Evolutionary conservation across 208 protist genomes (phyloP).

Genomic region (Trypanosomatidae sp.): DNA sequence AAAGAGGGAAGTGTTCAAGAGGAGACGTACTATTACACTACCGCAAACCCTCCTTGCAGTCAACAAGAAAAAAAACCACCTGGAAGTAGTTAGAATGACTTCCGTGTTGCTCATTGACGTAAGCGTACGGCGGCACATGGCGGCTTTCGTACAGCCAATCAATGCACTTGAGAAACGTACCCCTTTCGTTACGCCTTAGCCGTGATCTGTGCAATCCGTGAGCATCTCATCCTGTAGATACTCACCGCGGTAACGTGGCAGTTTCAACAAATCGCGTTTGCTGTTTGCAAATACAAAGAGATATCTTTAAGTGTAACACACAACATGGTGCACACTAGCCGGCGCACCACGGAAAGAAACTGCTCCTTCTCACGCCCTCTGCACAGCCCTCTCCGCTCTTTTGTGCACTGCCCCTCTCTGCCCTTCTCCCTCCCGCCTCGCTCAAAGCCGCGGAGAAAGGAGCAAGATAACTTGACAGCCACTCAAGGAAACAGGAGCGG

Average conservation of each 20-base stretch:
- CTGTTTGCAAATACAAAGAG: constrained; percentile 9
- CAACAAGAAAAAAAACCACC: background rate
- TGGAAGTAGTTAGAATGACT: background rate
- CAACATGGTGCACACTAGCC: constrained; percentile 1
- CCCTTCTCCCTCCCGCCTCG: background rate
- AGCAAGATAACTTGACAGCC: background rate
- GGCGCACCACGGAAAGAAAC: background rate
- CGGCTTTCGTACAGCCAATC: background rate
- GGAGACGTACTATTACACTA: background rate
- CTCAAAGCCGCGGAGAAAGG: background rate
- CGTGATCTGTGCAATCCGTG: background rate
- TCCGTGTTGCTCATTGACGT: background rate
- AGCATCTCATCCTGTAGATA: background rate
- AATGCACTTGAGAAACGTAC: background rate
- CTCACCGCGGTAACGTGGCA: background rate
- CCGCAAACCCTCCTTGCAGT: background rate
- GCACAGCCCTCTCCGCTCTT: background rate
- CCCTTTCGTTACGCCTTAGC: background rate
- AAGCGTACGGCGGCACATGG: background rate
- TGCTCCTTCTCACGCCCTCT: background rate
- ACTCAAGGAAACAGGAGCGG: background rate
- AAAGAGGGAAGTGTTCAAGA: constrained; percentile 4
- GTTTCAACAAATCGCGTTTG: background rate
- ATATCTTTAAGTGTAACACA: constrained; percentile 5
- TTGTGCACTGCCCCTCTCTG: background rate